These are phyloP conservation scores for Sphaerulina musiva DNA, from an alignment of 2,329 filamentous ascomycete genomes.

Conservation along the genomic window DNA sequence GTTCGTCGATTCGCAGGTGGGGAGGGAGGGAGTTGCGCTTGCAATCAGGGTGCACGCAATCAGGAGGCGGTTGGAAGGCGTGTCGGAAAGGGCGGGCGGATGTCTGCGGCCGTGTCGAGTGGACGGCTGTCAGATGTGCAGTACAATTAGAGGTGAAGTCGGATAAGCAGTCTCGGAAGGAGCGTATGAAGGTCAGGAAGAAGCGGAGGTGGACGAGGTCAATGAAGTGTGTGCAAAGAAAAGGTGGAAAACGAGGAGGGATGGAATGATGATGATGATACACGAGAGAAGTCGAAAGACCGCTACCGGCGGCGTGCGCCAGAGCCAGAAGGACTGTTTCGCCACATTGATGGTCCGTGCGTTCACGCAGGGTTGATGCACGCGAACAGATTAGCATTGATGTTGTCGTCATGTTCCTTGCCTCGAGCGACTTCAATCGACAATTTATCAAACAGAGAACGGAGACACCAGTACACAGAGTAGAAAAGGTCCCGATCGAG, in stretches of 20 bases:
- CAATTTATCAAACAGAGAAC: no score
- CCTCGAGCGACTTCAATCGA: background rate
- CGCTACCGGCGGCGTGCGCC: background rate
- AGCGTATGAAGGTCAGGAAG: constrained; percentile 15
- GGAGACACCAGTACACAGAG: background rate
- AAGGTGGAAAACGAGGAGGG: no score
- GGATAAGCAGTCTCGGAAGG: constrained; percentile 9
- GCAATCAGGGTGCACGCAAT: background rate
- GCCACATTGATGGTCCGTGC: no score
- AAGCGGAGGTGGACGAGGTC: background rate
- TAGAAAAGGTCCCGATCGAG: background rate
- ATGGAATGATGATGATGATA: background rate
- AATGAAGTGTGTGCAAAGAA: background rate
- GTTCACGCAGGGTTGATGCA: background rate
- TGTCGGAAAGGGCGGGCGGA: background rate
- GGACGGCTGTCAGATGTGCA: background rate
- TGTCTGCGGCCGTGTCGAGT: constrained; percentile 1
- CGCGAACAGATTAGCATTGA: background rate
- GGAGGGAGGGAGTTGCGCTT: background rate
- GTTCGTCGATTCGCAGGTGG: background rate
- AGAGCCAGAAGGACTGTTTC: no score
- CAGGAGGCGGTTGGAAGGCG: constrained; percentile 3
- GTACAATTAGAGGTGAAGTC: background rate
- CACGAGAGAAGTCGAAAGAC: constrained; percentile 5
- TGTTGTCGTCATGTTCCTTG: background rate